Evolutionary conservation across 805 yeast genomes (phyloP).

Genomic region (Wickerhamiella dianesei): DNA sequence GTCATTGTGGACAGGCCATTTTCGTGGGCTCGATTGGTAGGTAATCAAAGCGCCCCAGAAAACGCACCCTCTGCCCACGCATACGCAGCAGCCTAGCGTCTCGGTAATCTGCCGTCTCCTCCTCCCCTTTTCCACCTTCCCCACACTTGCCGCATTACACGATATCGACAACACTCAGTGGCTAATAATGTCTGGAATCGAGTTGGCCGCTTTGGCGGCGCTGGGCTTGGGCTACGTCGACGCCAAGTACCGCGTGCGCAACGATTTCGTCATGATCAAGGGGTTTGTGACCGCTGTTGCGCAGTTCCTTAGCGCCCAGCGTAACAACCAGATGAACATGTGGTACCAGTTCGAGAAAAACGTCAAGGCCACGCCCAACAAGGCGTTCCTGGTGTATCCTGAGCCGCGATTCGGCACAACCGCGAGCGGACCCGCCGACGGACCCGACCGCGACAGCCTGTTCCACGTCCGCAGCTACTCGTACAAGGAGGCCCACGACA

Average conservation of each 20-base stretch:
- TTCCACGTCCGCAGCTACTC: slow-evolving; percentile 53
- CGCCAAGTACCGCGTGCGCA: slow-evolving; percentile 9
- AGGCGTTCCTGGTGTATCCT: slow-evolving; percentile 51
- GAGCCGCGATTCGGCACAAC: slow-evolving; percentile 31
- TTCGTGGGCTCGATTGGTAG: too few relatives aligned
- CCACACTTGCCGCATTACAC: too few relatives aligned
- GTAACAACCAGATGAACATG: slow-evolving; percentile 31
- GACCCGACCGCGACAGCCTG: slow-evolving; percentile 31
- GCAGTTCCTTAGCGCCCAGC: slow-evolving; percentile 4
- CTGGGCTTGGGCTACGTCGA: slow-evolving; percentile 17
- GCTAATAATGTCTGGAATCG: slow-evolving; percentile 12
- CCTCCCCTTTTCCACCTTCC: background rate
- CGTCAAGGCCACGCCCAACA: slow-evolving; percentile 37
- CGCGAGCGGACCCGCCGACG: slow-evolving; percentile 14
- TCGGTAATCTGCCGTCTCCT: background rate
- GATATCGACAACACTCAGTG: too few relatives aligned
- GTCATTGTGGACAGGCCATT: too few relatives aligned
- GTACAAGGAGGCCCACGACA: slow-evolving; percentile 52
- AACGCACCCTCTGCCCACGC: too few relatives aligned
- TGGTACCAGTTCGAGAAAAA: slow-evolving; percentile 58
- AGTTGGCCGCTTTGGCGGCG: slow-evolving; percentile 15
- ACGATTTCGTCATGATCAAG: slow-evolving; percentile 11
- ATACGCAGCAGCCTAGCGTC: too few relatives aligned
- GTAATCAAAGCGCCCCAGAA: too few relatives aligned
- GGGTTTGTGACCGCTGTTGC: slow-evolving; percentile 7